phyloP scores from a whole-genome alignment of 2,329 filamentous ascomycete genomes.

The Volutella citrinella region DNA sequence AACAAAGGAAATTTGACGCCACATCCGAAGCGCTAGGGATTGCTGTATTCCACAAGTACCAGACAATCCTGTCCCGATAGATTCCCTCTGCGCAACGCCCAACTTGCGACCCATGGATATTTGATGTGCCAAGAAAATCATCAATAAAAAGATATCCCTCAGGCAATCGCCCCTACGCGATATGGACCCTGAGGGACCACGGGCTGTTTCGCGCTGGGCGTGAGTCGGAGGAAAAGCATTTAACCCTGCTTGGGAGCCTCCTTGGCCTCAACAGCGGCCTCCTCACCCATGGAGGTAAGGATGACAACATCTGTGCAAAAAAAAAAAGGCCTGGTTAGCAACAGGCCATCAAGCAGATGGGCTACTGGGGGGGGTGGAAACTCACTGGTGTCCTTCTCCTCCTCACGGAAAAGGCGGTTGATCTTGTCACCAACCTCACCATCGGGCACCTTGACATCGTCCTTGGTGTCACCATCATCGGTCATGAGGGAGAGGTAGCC shows the following conservation, averaged over 20 bases:
- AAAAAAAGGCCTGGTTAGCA: too few species aligned
- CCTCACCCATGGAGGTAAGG: slow-evolving; percentile 94
- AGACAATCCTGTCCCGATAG: slow-evolving; percentile 45
- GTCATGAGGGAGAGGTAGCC: slow-evolving; percentile 92
- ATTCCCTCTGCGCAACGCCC: slow-evolving; percentile 39
- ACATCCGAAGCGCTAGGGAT: slow-evolving; percentile 17
- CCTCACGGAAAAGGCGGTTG: slow-evolving; percentile 69
- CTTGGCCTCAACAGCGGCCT: slow-evolving; percentile 89
- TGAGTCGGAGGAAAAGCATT: slow-evolving; percentile 17
- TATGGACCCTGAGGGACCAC: slow-evolving; percentile 23
- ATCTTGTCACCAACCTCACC: slow-evolving; percentile 88
- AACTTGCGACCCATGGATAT: slow-evolving; percentile 37
- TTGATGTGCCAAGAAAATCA: slow-evolving; percentile 33
- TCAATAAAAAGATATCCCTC: slow-evolving; percentile 30
- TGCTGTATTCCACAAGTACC: slow-evolving; percentile 31
- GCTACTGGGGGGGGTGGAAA: too few species aligned
- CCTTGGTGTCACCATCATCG: slow-evolving; percentile 82
- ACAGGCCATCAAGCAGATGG: too few species aligned
- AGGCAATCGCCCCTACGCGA: slow-evolving; percentile 18
- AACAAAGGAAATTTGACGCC: slow-evolving; percentile 36
- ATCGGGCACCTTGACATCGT: slow-evolving; percentile 92
- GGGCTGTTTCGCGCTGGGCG: slow-evolving; percentile 23
- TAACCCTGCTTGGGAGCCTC: slow-evolving; percentile 63
- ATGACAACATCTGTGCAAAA: slow-evolving; percentile 74
- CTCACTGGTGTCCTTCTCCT: slow-evolving; percentile 95